Evolutionary conservation across 2,329 filamentous ascomycete genomes (phyloP).

Genomic region (Fusarium sp.): DNA sequence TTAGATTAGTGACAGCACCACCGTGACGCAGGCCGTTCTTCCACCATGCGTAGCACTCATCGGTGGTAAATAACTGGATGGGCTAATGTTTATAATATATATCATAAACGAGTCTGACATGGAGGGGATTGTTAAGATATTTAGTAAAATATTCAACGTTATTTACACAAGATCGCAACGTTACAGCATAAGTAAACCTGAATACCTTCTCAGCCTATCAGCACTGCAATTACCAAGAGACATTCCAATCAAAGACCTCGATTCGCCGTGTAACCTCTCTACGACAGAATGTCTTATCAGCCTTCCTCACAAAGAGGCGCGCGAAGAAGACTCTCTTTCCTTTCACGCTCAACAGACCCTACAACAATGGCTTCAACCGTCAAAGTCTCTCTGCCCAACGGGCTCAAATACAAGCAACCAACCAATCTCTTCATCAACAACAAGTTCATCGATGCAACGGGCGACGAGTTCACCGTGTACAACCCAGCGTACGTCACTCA

Average conservation of each 20-base stretch:
- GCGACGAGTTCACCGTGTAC: constrained; percentile 9
- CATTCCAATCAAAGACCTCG: not conserved
- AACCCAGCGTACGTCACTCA: constrained; percentile 15
- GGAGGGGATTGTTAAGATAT: not conserved
- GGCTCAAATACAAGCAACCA: constrained; percentile 48
- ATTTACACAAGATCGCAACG: not conserved
- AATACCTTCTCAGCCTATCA: not conserved
- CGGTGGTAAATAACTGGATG: too few species aligned
- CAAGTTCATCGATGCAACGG: constrained; percentile 25
- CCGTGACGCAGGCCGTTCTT: too few species aligned
- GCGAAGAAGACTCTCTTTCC: not conserved
- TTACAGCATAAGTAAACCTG: too few species aligned
- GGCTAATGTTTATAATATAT: too few species aligned
- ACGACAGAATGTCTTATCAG: not conserved
- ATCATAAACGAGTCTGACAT: too few species aligned
- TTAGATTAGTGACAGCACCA: too few species aligned
- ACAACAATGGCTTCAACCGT: constrained; percentile 4
- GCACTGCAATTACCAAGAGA: not conserved
- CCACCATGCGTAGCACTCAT: too few species aligned
- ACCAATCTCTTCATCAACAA: constrained; percentile 38
- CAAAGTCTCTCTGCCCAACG: constrained; percentile 30
- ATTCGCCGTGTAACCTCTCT: not conserved
- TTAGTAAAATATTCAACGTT: not conserved
- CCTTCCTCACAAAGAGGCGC: not conserved
- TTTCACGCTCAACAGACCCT: not conserved